Percentiles rank a stretch among this genome's conserved stretches.
These are phyloP conservation scores for Paracamarosporium sp. DNA, from an alignment of 2,329 filamentous ascomycete species.

Conservation along the genomic window DNA sequence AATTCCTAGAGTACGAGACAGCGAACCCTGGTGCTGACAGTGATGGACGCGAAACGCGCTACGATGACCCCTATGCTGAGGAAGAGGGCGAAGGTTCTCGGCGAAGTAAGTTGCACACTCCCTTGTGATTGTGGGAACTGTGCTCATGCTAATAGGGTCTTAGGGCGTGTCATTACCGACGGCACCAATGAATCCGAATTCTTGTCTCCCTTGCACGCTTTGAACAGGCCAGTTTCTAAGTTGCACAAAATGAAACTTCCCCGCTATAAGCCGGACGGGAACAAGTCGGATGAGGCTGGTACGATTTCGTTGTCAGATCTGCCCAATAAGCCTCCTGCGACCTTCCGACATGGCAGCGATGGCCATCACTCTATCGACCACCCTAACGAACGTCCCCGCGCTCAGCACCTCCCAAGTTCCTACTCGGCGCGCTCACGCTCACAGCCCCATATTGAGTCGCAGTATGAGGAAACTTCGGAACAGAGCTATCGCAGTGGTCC, in stretches of 20 bases:
- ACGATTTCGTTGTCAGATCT: constrained; percentile 18
- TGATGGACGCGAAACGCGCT: constrained; percentile 48
- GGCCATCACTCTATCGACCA: constrained; percentile 33
- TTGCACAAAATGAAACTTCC: constrained; percentile 8
- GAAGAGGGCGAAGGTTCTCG: constrained; percentile 7
- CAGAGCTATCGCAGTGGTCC: constrained; percentile 34
- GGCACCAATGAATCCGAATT: constrained; percentile 37
- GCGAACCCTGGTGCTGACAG: constrained; percentile 57
- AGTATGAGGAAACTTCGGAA: constrained; percentile 26
- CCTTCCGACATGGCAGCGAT: constrained; percentile 31
- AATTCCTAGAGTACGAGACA: constrained; percentile 58
- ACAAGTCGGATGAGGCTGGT: constrained; percentile 1
- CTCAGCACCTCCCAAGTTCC: constrained; percentile 24
- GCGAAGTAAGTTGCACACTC: constrained; percentile 17
- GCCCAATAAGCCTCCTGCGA: constrained; percentile 22
- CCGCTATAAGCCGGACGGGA: constrained; percentile 1
- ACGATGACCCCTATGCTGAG: constrained; percentile 20
- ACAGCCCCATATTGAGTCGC: constrained; percentile 8
- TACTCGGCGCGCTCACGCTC: constrained; percentile 14
- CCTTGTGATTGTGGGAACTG: neutral
- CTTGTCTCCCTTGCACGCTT: constrained; percentile 17
- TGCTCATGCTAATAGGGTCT: constrained; percentile 18
- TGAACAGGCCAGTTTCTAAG: constrained; percentile 9
- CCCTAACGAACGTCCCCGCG: constrained; percentile 28
- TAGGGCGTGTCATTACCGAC: constrained; percentile 32